These are phyloP conservation scores for Erysimum cheiranthoides DNA, from an alignment of 345 rosid genomes.

Conservation along the genomic window DNA sequence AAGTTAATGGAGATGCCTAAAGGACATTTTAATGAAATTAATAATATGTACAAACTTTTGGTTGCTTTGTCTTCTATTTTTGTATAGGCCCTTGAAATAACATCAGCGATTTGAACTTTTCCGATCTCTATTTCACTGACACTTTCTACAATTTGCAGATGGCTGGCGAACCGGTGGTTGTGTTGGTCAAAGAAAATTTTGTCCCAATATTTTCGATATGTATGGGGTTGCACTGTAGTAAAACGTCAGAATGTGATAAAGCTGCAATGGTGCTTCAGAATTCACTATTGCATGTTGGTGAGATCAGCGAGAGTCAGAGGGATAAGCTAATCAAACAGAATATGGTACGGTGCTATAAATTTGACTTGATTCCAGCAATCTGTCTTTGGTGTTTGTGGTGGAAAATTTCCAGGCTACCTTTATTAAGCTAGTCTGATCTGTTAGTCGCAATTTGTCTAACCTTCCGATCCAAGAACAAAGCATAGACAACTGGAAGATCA, in stretches of 20 bases:
- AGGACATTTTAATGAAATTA: neutral
- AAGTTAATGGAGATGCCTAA: constrained; percentile 14
- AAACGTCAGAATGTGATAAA: constrained; percentile 62
- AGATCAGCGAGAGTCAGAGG: constrained; percentile 79
- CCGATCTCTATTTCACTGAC: constrained; percentile 9
- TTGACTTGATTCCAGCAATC: constrained; percentile 30
- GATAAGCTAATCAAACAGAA: constrained; percentile 82
- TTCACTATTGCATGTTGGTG: constrained; percentile 64
- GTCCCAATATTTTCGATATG: constrained; percentile 88
- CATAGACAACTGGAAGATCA: constrained; percentile 10
- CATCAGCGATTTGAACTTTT: constrained; percentile 5
- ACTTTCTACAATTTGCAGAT: constrained; percentile 57
- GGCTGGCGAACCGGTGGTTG: constrained; percentile 63
- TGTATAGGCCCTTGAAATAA: constrained; percentile 14
- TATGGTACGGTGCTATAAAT: constrained; percentile 61
- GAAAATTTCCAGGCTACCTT: constrained; percentile 3
- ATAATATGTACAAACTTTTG: constrained; percentile 5
- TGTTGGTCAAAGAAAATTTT: constrained; percentile 69
- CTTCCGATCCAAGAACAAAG: constrained; percentile 24
- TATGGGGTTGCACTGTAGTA: constrained; percentile 76
- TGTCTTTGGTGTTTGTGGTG: constrained; percentile 34
- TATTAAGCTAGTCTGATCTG: constrained; percentile 29
- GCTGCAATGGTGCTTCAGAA: constrained; percentile 74
- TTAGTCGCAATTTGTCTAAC: neutral
- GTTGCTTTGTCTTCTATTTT: constrained; percentile 18